Base-by-base conservation (phyloP, 768 basidiomycete species). In the Xanthoconium stramineum region DNA sequence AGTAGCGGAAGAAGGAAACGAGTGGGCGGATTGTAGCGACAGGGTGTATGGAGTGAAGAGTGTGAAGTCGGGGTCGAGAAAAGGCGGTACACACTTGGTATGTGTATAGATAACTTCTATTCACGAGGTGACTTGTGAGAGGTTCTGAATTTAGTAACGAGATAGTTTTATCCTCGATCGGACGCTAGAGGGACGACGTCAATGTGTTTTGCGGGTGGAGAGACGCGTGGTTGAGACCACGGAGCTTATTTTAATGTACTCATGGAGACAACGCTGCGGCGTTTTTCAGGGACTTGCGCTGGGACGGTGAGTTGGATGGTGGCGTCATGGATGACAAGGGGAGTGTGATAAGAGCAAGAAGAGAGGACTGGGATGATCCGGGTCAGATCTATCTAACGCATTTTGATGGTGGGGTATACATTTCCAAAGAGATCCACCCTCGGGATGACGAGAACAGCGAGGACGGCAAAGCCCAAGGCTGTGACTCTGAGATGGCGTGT, bases 211-310 rank as follows among this genome's bases (percentile, higher is more conserved):
- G 52, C 9, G 44, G 65, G 53, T 29, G 59, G 56, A 45, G 4
- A 8, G 44, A 37, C 61, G 59, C 61, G 55, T 66, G 63, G 50
- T 15, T 49, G 10, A 36, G 43, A 39, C 19, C 42, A 57, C 35
- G 56, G 52, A 56, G 46, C 58, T 55, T 60, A 52, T 52, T 35
- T 58, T 51, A 52, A 19, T 24, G 17, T 13, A 56, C 62, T 55
- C 65, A 60, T 66, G 65, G 56, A 20, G 52, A 56, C 52, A 47
- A 63, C 37, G 45, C 66, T 67, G 65, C 65, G 65, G 65, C 65
- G 65, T 64, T 51, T 24, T 58, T 36, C 65, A 65, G 65, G 59
- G 65, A 55, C 52, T 43, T 2, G 11, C 17, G 12, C 15, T 11
- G 36, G 38, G 8, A 59, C 47, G 52, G 63, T 59, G 55, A 63